Evolutionary conservation across 257 asterid species (phyloP).

Genomic region (Thymus mandschuricus): DNA sequence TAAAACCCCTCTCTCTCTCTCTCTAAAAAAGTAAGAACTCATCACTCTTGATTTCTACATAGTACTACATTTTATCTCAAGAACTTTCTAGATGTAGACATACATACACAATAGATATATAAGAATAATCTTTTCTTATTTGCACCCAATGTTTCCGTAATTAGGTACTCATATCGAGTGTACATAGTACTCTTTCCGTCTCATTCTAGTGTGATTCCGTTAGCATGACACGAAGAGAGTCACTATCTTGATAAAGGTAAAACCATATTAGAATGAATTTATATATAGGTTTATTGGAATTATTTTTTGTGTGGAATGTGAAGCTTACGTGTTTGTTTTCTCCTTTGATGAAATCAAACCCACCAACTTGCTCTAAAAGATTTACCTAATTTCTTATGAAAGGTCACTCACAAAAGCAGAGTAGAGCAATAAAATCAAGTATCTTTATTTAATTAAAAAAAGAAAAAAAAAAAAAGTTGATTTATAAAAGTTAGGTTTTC

Average conservation of each 20-base stretch:
- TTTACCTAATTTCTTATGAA: constrained; percentile 19
- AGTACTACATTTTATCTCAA: no score
- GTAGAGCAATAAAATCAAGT: constrained; percentile 6
- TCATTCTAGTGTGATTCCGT: no score
- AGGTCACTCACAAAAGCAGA: constrained; percentile 23
- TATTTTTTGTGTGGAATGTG: background rate
- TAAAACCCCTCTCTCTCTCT: background rate
- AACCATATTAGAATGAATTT: no score
- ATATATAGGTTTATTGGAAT: background rate
- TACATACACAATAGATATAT: no score
- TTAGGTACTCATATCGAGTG: no score
- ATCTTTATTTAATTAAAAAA: background rate
- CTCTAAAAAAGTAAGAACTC: background rate
- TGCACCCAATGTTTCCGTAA: no score
- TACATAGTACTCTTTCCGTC: no score
- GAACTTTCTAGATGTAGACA: no score
- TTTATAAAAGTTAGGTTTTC: background rate
- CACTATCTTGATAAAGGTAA: no score
- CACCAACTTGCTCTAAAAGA: background rate
- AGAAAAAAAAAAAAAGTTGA: background rate
- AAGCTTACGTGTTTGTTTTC: background rate
- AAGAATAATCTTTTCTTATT: no score
- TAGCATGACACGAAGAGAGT: no score
- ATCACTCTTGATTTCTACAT: no score
- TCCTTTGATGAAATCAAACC: background rate